Conservation (phyloP, 2,329 filamentous ascomycete genomes). For the Botrytis galanthina region DNA sequence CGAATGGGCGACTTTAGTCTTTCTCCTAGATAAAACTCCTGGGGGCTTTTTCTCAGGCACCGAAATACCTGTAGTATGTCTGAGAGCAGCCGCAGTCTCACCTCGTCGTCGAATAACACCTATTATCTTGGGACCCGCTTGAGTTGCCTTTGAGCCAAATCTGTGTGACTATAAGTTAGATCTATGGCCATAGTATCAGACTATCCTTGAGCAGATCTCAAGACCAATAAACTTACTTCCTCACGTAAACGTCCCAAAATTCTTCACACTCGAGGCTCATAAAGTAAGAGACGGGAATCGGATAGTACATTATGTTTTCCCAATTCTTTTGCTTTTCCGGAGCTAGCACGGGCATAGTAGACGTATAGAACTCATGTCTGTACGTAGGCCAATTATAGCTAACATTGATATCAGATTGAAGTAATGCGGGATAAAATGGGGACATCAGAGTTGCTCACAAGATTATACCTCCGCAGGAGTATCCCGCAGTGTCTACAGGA, state of each 20-base stretch:
- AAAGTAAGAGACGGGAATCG: neutral
- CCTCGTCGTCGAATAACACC: neutral
- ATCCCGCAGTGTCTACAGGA: neutral
- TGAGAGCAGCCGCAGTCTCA: neutral
- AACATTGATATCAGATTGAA: neutral
- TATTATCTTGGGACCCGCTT: neutral
- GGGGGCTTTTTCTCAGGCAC: no score
- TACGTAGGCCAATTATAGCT: constrained; percentile 2
- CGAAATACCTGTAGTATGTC: neutral
- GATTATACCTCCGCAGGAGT: neutral
- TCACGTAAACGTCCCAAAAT: constrained; percentile 2
- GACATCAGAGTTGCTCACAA: neutral
- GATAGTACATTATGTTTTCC: neutral
- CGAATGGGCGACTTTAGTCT: neutral
- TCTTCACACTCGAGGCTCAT: constrained; percentile 3
- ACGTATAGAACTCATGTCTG: neutral
- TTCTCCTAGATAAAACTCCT: neutral
- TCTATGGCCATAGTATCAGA: neutral
- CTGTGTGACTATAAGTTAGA: neutral
- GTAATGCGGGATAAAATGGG: neutral
- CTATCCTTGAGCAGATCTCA: neutral
- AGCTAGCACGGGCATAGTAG: neutral
- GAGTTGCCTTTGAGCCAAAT: neutral
- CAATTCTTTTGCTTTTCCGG: neutral
- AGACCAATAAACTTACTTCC: neutral